Percentiles rank a stretch among this genome's conserved stretches.
Evolutionary conservation across 306 rosid genomes (phyloP).

Genomic region (Trichosanthes cucumerina): DNA sequence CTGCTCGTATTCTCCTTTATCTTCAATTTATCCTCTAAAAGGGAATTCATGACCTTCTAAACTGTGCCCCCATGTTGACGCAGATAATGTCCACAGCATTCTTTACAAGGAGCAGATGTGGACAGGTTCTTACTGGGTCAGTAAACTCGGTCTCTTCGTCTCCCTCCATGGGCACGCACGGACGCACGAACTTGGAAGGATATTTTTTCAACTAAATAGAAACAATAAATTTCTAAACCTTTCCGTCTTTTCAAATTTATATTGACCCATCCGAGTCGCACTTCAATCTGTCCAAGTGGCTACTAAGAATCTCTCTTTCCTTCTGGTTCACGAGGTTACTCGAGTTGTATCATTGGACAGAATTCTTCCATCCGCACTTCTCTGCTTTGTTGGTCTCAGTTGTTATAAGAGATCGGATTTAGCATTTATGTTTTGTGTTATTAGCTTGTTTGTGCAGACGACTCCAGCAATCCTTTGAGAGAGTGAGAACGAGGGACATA

Average conservation of each 20-base stretch:
- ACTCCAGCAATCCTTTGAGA: neutral
- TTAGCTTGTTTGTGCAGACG: neutral
- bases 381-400: neutral
- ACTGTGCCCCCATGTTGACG: conserved; percentile 7
- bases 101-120: conserved; percentile 63
- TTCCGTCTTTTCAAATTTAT: neutral
- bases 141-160: conserved; percentile 7
- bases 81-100: conserved; percentile 83
- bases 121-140: conserved; percentile 84
- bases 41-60: conserved; percentile 3
- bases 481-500: no score
- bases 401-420: neutral
- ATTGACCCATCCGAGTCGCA: no score
- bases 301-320: neutral
- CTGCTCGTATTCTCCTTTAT: neutral
- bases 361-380: neutral
- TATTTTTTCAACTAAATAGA: neutral
- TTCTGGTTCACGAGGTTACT: neutral
- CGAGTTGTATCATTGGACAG: neutral
- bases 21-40: neutral
- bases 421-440: neutral
- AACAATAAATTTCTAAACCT: neutral
- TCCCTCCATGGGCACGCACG: neutral
- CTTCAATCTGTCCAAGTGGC: no score
- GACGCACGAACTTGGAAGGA: neutral